A percentile compares a stretch with the other conserved stretches of the same genome.
Conservation (phyloP, 768 basidiomycete species). For the Amanita jacksonii region DNA sequence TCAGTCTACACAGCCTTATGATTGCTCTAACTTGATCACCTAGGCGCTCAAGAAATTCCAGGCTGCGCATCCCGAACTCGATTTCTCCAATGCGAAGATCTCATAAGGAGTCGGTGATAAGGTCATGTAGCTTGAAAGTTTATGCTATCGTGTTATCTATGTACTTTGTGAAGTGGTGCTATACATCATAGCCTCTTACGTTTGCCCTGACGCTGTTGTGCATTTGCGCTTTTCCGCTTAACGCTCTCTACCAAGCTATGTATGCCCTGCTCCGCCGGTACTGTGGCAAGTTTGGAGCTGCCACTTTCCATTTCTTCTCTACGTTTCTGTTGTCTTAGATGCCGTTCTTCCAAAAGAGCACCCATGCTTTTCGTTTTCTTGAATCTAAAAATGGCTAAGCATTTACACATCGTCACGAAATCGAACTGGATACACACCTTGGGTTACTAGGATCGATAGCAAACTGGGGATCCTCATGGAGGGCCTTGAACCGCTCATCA, state of each 20-base stretch:
- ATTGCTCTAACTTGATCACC: constrained; percentile 3
- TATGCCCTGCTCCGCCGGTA: constrained; percentile 28
- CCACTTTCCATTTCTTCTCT: constrained; percentile 12
- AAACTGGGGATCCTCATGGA: constrained; percentile 86
- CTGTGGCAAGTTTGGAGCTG: constrained; percentile 9
- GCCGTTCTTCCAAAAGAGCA: constrained; percentile 76
- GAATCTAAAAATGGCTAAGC: constrained; percentile 43
- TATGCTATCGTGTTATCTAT: no score
- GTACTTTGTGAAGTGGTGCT: neutral
- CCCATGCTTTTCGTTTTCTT: constrained; percentile 90
- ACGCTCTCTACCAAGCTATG: constrained; percentile 75
- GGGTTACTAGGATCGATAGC: constrained; percentile 96
- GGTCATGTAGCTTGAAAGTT: no score
- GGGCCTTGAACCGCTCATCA: constrained; percentile 79
- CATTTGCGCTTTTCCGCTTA: constrained; percentile 59
- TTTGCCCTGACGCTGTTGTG: constrained; percentile 25
- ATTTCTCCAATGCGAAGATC: constrained; percentile 89
- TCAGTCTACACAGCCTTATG: neutral
- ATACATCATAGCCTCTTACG: constrained; percentile 26
- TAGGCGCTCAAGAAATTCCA: constrained; percentile 87
- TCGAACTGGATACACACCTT: constrained; percentile 49
- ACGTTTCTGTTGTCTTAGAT: constrained; percentile 44
- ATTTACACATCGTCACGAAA: constrained; percentile 3
- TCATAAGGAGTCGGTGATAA: constrained; percentile 30
- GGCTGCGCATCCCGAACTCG: constrained; percentile 83